Base-by-base conservation (phyloP, 139 green algal genomes). In the Micromonas pusilla region DNA sequence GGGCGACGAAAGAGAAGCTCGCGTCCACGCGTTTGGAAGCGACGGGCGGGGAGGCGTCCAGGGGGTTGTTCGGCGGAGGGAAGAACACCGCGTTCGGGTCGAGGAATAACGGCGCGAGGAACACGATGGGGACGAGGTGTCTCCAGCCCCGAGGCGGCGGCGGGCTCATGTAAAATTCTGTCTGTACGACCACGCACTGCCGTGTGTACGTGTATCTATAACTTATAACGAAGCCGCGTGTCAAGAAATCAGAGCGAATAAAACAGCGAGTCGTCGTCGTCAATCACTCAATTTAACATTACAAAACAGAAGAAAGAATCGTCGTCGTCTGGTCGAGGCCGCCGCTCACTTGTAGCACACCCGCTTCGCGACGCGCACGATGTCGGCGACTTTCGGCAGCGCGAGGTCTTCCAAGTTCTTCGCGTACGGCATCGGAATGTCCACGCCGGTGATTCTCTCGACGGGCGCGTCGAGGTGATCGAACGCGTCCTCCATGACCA, bases 371-470 rank as follows among this genome's bases (percentile, higher is more conserved):
- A 89, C 85, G 28, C 76, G 77, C 2, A 96, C 78, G 32, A 97
- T 86, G 64, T 97, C 90, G 23, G 90, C 82, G 25, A 77, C 67
- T 19, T 75, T 79, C 20, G 95, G 95, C 45, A 99, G 86, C 0
- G 87, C 86, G 0, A 87, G 70, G 4, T 82, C 81, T 86, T 99
- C 95, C 36, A 99, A 86, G 85, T 97, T 94, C 3, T 86, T 85
- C 3, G 95, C 94, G 70, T 98, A 99, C 0, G 95, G 94, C 91
- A 97, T 99, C 39, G 95, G 96, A 28, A 99, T 80, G 62, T 94
- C 89, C 1, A 80, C 77, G 89, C 93, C 76, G 25, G 93, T 93
- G 2, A 99, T 87, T 4, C 96, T 83, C 80, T 96, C 89, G 4
- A 95, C 87, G 2, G 96, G 91, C 2, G 92, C 93, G 75, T 99